Base-by-base conservation (phyloP, 306 rosid genomes). In the Malus asiatica region DNA sequence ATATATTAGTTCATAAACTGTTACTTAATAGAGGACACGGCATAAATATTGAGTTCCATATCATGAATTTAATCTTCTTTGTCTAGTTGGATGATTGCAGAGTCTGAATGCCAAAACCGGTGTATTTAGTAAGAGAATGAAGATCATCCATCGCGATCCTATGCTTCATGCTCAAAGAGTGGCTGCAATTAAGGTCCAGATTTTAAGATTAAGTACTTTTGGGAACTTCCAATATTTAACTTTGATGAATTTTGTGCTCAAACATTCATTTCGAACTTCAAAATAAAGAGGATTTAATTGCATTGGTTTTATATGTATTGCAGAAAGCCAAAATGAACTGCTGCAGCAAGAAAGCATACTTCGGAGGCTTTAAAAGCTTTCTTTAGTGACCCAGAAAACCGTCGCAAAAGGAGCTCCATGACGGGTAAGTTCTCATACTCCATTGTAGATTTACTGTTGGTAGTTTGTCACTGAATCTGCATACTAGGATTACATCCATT, bases 31-130 rank as follows among this genome's bases (percentile, higher is more conserved):
- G 5, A 25, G 20, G 35, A 61, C 22, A 40, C 8, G 6, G n/a
- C 66, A 40, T 59, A 12, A 33, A 22, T 38, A 58, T 72, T 48
- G 76, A 18, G 71, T 32, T 76, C 35, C 35, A 65, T 89, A 65
- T 58, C 86, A 78, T 81, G 82, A 81, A 76, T 86, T 87, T 89
- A 87, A 89, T 78, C 83, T 79, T 87, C 78, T 86, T 77, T 78
- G 81, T 90, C 86, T 94, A 91, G 98, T 86, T 91, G 87, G 84
- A 85, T 90, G 89, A 63, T 90, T 89, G 88, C 98, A 94, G 98
- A 92, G 91, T 90, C 93, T 94, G 82, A 94, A 94, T 90, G 97
- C 91, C 62, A 94, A 89, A 86, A 94, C 97, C 44, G 98, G 98
- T 85, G 81, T 94, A 30, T 92, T 94, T 87, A 94, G 98, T 84